Evolutionary conservation across 148 eudicot species (phyloP).

Genomic region (Gaultheria prostrata): DNA sequence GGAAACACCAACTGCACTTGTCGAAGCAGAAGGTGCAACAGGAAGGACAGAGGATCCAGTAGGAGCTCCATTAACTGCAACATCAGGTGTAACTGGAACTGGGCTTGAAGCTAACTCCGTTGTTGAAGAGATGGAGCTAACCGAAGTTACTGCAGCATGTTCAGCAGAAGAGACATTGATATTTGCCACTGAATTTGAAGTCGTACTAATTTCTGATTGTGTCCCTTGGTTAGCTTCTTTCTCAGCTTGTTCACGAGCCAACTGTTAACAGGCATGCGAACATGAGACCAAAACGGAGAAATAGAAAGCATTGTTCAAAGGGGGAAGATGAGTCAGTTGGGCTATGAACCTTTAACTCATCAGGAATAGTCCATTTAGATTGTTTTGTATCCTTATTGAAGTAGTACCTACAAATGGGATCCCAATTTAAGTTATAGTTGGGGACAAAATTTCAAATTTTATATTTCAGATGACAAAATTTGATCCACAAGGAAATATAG

Average conservation of each 20-base stretch:
- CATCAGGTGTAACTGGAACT: conserved; percentile 39
- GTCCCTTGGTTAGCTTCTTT: conserved; percentile 46
- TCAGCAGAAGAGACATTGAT: conserved; percentile 40
- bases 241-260: conserved; percentile 91
- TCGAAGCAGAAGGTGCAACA: conserved; percentile 25
- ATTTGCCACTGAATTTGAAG: conserved; percentile 30
- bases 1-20: conserved; percentile 28
- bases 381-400: conserved; percentile 89
- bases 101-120: conserved; percentile 52
- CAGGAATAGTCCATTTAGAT: conserved; percentile 95
- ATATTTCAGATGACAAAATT: background rate
- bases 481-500: conserved; percentile 8
- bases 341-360: conserved; percentile 73
- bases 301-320: background rate
- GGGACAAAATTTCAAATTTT: background rate
- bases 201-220: conserved; percentile 29
- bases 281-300: conserved; percentile 16
- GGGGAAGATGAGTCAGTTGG: background rate
- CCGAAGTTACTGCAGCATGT: conserved; percentile 35
- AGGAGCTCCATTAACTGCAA: conserved; percentile 44
- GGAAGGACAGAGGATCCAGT: conserved; percentile 42
- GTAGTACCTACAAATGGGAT: conserved; percentile 61
- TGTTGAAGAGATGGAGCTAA: conserved; percentile 36
- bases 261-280: conserved; percentile 31
- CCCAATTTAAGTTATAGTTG: background rate